Evolutionary conservation across 2,329 filamentous ascomycete genomes (phyloP), one percentile per base, ranked within the genome.

Genomic region (Colletotrichum sp.): DNA sequence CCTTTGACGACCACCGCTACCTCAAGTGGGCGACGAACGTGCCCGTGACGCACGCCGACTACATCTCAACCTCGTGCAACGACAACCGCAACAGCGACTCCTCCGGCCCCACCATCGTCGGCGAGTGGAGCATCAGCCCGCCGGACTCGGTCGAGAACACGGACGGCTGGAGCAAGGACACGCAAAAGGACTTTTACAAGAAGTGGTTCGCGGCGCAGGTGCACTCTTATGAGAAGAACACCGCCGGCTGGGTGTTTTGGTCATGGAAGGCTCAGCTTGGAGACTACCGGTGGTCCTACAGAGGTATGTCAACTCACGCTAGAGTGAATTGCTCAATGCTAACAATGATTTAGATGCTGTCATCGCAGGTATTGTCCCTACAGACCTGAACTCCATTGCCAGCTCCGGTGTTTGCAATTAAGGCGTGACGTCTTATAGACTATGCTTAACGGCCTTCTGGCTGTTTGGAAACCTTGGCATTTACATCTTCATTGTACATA

Each of bases 1-100:
- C 87, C 34, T 93, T 88, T 78, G 90, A 92, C 79, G 87, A 91
- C 79, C 91, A 92, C 78, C 86, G 89, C 24, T 93, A 92, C 80
- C 81, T 90, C 30, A 92, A 91, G 78, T 92, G 87, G 84, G 87
- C 74, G 69, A 67, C 71, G 24, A 77, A 81, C 4, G 83, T 91
- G 28, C 69, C 82, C 2, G 82, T 85, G 1, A 86, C 84, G 8
- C 85, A 91, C 73, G 81, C 84, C 3, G 85, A 83, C 9, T 92
- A 92, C 76, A 84, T 93, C 55, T 71, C 79, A 4, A 84, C 86
- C 4, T 89, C 88, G 2, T 92, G 91, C 82, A 83, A 79, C 13
- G 85, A 86, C 71, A 82, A 89, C 77, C 85, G 87, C 24, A 82
- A 83, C 59, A 82, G 82, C 16, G 85, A 86, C 78, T 77, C 78